Percentiles rank a stretch among this genome's conserved stretches.
Evolutionary conservation across 495 filamentous ascomycete species (phyloP).

Genomic region (Ramalina peruviana): DNA sequence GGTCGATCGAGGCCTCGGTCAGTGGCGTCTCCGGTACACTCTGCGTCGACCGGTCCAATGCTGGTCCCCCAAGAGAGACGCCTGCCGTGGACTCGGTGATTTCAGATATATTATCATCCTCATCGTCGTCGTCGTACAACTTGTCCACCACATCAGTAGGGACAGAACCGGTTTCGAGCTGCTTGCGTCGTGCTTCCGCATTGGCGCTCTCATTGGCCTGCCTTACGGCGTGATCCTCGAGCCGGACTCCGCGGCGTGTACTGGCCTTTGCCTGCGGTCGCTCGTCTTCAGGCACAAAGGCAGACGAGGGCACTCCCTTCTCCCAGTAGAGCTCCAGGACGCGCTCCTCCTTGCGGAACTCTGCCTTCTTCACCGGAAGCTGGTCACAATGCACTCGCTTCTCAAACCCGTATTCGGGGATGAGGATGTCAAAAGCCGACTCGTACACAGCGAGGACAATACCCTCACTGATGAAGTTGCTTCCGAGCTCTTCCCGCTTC

Average conservation of each 20-base stretch:
- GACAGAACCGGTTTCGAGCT: constrained; percentile 85
- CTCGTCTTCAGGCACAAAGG: constrained; percentile 94
- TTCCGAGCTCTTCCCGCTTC: constrained; percentile 66
- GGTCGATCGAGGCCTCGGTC: constrained; percentile 53
- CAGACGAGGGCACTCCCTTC: constrained; percentile 93
- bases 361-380: constrained; percentile 93
- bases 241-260: constrained; percentile 38
- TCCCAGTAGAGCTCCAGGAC: constrained; percentile 97
- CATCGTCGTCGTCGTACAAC: constrained; percentile 76
- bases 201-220: constrained; percentile 66
- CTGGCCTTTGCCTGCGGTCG: constrained; percentile 64
- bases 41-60: constrained; percentile 72
- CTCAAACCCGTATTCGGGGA: constrained; percentile 96
- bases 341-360: constrained; percentile 89
- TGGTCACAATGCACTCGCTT: constrained; percentile 99
- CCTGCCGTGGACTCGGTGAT: constrained; percentile 72
- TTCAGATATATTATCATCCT: constrained; percentile 79
- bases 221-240: constrained; percentile 65
- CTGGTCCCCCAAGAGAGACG: constrained; percentile 52
- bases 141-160: constrained; percentile 82
- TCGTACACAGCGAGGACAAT: constrained; percentile 97
- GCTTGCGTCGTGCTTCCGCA: constrained; percentile 76
- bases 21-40: constrained; percentile 90
- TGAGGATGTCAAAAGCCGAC: constrained; percentile 95
- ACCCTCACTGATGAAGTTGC: constrained; percentile 91